A percentile compares a stretch with the other conserved stretches of the same genome.
Conservation (phyloP, 495 filamentous ascomycete species). For the Sphaerosporella brunnea region DNA sequence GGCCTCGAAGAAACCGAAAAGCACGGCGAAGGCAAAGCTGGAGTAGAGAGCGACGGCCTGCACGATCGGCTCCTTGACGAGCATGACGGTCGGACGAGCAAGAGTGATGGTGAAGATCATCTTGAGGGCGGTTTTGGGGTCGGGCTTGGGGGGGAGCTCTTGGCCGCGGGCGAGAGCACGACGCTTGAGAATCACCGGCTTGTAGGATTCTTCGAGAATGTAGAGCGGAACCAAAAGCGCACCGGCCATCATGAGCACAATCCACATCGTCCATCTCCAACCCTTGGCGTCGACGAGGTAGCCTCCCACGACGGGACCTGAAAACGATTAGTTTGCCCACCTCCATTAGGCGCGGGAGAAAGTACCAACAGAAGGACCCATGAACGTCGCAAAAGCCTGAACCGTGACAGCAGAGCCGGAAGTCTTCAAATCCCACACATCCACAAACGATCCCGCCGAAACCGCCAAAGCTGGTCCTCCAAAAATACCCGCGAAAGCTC, state of each 20-base stretch:
- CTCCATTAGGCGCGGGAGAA: background rate
- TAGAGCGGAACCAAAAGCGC: conserved; percentile 47
- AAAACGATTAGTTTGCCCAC: background rate
- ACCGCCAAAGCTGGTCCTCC: conserved; percentile 31
- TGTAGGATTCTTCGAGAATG: conserved; percentile 47
- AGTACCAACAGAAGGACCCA: conserved; percentile 24
- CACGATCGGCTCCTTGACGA: conserved; percentile 49
- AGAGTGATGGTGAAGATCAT: conserved; percentile 39
- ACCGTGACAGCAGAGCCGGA: conserved; percentile 24
- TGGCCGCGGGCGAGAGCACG: conserved; percentile 32
- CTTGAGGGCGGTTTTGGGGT: conserved; percentile 29
- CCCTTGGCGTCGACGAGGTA: conserved; percentile 46
- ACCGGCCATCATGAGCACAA: conserved; percentile 58
- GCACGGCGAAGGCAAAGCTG: conserved; percentile 43
- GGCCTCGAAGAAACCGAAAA: conserved; percentile 50
- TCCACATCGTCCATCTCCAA: conserved; percentile 72
- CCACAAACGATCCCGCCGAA: conserved; percentile 26
- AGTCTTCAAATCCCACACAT: conserved; percentile 25
- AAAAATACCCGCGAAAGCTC: conserved; percentile 66
- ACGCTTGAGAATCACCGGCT: conserved; percentile 39
- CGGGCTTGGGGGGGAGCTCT: conserved; percentile 25
- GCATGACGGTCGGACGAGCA: conserved; percentile 45
- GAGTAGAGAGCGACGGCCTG: conserved; percentile 42
- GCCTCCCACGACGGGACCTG: conserved; percentile 61
- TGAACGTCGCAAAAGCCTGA: conserved; percentile 26